Evolutionary conservation across 208 protist genomes (phyloP).

Genomic region (Wallacemonas sp.): DNA sequence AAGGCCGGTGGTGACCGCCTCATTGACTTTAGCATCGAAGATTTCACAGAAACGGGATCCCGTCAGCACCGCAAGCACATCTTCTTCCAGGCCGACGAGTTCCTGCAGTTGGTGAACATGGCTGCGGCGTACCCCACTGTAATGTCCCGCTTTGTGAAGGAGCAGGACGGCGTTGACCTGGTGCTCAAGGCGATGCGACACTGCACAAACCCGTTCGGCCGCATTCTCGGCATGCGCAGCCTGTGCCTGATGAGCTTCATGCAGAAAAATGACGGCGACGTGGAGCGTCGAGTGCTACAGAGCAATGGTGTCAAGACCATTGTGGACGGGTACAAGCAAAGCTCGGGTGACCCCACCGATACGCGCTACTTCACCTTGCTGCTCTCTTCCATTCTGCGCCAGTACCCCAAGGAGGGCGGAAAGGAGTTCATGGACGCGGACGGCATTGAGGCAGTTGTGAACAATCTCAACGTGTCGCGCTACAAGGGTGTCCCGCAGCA

Average conservation of each 20-base stretch:
- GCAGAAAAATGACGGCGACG: slow-evolving; percentile 71
- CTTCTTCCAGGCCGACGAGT: slow-evolving; percentile 86
- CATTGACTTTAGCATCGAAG: slow-evolving; percentile 77
- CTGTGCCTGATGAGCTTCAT: slow-evolving; percentile 84
- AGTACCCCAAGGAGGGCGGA: slow-evolving; percentile 76
- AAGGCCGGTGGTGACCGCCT: slow-evolving; percentile 60
- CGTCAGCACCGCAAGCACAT: slow-evolving; percentile 67
- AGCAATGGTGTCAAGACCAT: slow-evolving; percentile 65
- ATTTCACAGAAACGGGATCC: slow-evolving; percentile 65
- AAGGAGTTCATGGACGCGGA: slow-evolving; percentile 76
- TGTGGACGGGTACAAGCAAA: slow-evolving; percentile 79
- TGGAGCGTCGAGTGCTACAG: slow-evolving; percentile 77
- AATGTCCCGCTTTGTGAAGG: slow-evolving; percentile 67
- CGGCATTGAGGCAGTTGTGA: slow-evolving; percentile 72
- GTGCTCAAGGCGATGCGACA: slow-evolving; percentile 70
- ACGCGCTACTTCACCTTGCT: slow-evolving; percentile 82
- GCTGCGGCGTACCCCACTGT: slow-evolving; percentile 67
- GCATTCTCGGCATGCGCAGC: slow-evolving; percentile 72
- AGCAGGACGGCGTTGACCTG: slow-evolving; percentile 72
- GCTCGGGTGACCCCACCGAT: slow-evolving; percentile 84
- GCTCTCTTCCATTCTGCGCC: slow-evolving; percentile 83
- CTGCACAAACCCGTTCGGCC: slow-evolving; percentile 65
- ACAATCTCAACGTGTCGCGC: slow-evolving; percentile 78
- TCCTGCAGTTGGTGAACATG: slow-evolving; percentile 84
- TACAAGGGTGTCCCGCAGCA: slow-evolving; percentile 91